Evolutionary conservation across 1,139 yeast species (phyloP).

Genomic region (Debaryomyces sp.): DNA sequence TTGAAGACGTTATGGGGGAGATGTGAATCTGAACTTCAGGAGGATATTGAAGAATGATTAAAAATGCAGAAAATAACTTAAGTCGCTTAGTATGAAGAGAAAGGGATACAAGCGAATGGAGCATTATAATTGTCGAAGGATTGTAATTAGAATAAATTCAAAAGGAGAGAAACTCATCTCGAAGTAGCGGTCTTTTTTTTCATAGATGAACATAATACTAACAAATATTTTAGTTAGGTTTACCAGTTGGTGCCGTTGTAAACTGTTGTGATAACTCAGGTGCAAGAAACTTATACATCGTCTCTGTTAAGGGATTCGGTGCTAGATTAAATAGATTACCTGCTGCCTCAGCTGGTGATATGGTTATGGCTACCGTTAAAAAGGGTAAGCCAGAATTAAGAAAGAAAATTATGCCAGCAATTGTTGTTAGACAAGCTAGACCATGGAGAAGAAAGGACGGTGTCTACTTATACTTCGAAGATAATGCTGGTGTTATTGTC

Average conservation of each 20-base stretch:
- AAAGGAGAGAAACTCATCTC: neutral
- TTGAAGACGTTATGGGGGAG: slow-evolving; percentile 1
- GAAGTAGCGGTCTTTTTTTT: slow-evolving; percentile 24
- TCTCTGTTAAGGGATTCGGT: slow-evolving; percentile 99
- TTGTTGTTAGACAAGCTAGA: slow-evolving; percentile 98
- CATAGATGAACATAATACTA: slow-evolving; percentile 24
- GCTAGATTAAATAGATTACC: slow-evolving; percentile 99
- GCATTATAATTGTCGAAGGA: neutral
- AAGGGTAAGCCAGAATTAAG: slow-evolving; percentile 99
- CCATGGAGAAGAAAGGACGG: slow-evolving; percentile 99
- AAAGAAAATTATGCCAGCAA: slow-evolving; percentile 99
- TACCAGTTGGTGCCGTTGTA: slow-evolving; percentile 99
- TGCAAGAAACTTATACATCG: slow-evolving; percentile 98
- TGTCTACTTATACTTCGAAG: slow-evolving; percentile 99
- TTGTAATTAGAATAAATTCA: neutral
- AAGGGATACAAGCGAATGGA: neutral
- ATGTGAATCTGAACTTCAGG: neutral
- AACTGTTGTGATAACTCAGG: slow-evolving; percentile 99
- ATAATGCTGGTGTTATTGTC: slow-evolving; percentile 99
- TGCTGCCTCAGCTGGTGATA: slow-evolving; percentile 99
- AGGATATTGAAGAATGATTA: neutral
- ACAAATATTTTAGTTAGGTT: slow-evolving; percentile 64
- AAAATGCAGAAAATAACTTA: no score
- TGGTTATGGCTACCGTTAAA: slow-evolving; percentile 99
- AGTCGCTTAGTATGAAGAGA: neutral